Evolutionary conservation across 2,329 filamentous ascomycete genomes (phyloP), one percentile per base, ranked within the genome.

Genomic region (Botrytis galanthina): DNA sequence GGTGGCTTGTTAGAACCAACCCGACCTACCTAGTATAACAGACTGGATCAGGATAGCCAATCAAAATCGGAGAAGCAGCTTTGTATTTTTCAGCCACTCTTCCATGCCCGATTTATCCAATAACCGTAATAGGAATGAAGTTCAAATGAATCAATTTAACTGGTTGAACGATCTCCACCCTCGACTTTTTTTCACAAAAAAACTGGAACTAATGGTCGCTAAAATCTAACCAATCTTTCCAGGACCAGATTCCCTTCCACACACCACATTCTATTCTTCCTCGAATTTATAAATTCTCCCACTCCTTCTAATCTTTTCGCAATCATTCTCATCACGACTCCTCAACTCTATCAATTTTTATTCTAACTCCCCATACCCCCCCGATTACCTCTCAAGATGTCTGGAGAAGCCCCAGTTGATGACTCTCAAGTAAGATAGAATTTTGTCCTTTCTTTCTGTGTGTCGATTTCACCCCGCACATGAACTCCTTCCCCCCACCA

Each of bases 391-490:
- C 37, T 60, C 71, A 89, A 82, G 82, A 91, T 91, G 89, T 87
- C 89, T 83, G 89, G 90, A 32, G 67, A 73, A 64, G 29, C 42
- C 54, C 39, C 44, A 35, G 54, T 70, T 29, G 68, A 73, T 74
- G 89, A 91, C 81, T 87, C 87, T 80, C 87, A 89, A 87, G 89
- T 91, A 87, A 81, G 87, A 62, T 51, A 68, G 14, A 39, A 74
- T 32, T 60, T 68, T 20, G 48, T 57, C 59, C 32, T 46, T 29
- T 62, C 18, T 83, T 73, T 73, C 73, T 69, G 73, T 73, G 72
- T 68, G 54, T 69, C 37, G 29, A 51, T 20, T 46, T 59, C 71
- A 68, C 71, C 71, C 71, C 71, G 62, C 71, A 72, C 62, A 67
- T n/a, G 42, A 32, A 42, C 48, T 69, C 46, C 44, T 44, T 75